phyloP scores from a whole-genome alignment of 176 grass and related monocot genomes.

The Musa schizocarpa region DNA sequence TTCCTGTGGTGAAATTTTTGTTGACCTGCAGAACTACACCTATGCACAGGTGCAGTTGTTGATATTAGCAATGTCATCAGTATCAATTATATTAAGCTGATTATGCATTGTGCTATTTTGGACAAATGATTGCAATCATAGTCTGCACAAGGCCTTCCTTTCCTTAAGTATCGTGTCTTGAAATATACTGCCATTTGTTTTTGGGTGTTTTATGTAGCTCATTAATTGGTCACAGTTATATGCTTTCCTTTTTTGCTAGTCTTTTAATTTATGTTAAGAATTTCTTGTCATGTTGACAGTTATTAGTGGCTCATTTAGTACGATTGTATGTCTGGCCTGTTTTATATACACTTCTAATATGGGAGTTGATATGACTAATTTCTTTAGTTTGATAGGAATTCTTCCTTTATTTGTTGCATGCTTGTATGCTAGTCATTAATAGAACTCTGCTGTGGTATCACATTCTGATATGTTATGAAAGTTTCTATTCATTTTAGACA shows the following conservation, averaged over 20 bases:
- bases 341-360: too few relatives aligned
- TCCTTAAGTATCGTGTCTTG: background rate
- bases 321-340: too few relatives aligned
- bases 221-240: background rate
- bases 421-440: too few relatives aligned
- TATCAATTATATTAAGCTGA: background rate
- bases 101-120: background rate
- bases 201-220: background rate
- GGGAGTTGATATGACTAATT: too few relatives aligned
- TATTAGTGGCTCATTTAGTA: too few relatives aligned
- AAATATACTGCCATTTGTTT: background rate
- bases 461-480: too few relatives aligned
- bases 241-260: background rate
- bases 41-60: conserved; percentile 60
- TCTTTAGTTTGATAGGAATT: too few relatives aligned
- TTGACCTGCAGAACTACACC: conserved; percentile 69
- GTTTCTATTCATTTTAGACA: too few relatives aligned
- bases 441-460: too few relatives aligned
- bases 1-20: conserved; percentile 97
- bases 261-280: background rate
- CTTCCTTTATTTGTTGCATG: too few relatives aligned
- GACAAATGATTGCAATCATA: background rate
- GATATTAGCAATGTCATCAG: background rate
- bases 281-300: too few relatives aligned
- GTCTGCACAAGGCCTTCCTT: background rate